These are phyloP conservation scores for Hericium erinaceus DNA, from an alignment of 768 basidiomycete species.

Conservation along the genomic window DNA sequence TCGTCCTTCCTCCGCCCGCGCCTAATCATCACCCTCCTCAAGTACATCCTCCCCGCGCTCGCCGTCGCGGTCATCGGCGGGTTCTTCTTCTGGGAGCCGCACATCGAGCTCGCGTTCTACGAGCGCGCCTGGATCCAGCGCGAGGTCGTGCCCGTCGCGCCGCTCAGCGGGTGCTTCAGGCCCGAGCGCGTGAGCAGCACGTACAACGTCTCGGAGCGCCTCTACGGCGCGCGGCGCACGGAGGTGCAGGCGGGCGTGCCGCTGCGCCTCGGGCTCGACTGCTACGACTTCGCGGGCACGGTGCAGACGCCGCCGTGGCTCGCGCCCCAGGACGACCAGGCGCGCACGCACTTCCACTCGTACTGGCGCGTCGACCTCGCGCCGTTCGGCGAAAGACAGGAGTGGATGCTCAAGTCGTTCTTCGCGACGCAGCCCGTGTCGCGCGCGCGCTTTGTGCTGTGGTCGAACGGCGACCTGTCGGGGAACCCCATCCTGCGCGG, in stretches of 20 bases:
- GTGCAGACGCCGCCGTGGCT: conserved; percentile 30
- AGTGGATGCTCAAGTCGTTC: conserved; percentile 87
- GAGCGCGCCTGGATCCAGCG: conserved; percentile 60
- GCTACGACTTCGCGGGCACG: conserved; percentile 87
- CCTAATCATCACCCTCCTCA: background rate
- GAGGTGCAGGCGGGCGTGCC: conserved; percentile 76
- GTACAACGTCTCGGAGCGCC: conserved; percentile 58
- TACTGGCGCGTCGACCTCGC: conserved; percentile 93
- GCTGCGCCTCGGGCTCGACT: conserved; percentile 74
- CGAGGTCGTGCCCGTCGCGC: conserved; percentile 51
- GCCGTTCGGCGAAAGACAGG: conserved; percentile 72
- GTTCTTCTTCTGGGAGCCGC: conserved; percentile 66
- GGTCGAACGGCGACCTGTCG: conserved; percentile 81
- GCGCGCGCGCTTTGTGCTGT: conserved; percentile 63
- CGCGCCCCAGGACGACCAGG: conserved; percentile 19
- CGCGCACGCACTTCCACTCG: conserved; percentile 70
- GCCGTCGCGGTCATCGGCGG: conserved; percentile 30
- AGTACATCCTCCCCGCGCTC: background rate
- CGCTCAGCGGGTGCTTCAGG: conserved; percentile 69
- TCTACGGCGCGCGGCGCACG: conserved; percentile 53
- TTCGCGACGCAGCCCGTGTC: conserved; percentile 80
- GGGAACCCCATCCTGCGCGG: conserved; percentile 44
- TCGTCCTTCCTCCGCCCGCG: background rate
- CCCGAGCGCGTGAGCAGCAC: conserved; percentile 42
- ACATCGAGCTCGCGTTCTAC: conserved; percentile 79